phyloP scores from a whole-genome alignment of 306 rosid species.

The Rosa chinensis region DNA sequence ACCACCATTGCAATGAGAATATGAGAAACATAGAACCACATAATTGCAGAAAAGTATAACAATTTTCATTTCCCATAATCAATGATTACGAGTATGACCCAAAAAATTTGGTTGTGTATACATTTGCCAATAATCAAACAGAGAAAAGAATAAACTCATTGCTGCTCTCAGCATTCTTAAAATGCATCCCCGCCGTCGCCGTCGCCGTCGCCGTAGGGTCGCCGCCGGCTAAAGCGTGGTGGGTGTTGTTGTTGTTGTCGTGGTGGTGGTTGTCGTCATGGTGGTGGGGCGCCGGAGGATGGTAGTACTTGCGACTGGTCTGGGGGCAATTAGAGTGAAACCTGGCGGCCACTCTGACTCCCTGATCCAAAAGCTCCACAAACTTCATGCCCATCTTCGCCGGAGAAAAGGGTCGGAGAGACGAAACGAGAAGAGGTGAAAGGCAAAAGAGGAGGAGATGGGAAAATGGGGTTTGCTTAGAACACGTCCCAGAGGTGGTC shows the following conservation, averaged over 20 bases:
- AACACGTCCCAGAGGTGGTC: constrained; percentile 34
- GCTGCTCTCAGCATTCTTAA: constrained; percentile 23
- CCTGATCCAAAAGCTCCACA: constrained; percentile 57
- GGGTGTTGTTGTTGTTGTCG: not conserved
- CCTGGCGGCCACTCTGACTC: constrained; percentile 50
- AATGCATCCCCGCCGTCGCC: constrained; percentile 15
- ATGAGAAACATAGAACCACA: not conserved
- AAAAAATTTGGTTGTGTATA: not conserved
- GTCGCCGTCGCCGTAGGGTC: constrained; percentile 8
- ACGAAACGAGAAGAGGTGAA: too few species aligned
- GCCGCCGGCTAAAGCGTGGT: not conserved
- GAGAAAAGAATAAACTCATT: constrained; percentile 57
- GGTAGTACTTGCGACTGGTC: constrained; percentile 67
- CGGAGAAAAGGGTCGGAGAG: too few species aligned
- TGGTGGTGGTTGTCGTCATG: constrained; percentile 29
- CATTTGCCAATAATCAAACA: constrained; percentile 29
- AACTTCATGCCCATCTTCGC: constrained; percentile 46
- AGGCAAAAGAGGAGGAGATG: too few species aligned
- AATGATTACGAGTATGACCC: not conserved
- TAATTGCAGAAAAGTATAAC: not conserved
- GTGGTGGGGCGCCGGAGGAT: constrained; percentile 45
- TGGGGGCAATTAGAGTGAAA: constrained; percentile 66
- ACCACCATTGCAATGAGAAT: not conserved
- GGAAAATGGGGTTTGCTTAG: not conserved
- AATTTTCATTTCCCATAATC: not conserved